Evolutionary conservation across 73 alveolate genomes (phyloP).

Genomic region (Paraurostyla sp.): DNA sequence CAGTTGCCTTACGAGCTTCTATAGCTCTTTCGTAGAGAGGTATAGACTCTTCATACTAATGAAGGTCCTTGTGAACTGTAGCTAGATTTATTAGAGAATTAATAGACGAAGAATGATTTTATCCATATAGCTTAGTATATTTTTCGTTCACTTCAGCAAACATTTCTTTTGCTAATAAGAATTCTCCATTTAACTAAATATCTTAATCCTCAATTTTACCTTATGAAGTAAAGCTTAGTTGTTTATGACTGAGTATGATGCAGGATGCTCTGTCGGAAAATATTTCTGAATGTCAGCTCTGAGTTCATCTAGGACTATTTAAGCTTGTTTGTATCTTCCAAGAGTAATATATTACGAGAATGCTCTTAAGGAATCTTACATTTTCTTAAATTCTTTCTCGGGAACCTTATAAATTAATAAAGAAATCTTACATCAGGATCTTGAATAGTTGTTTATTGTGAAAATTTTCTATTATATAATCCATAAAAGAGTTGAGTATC

Average conservation of each 20-base stretch:
- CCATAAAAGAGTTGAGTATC: no score
- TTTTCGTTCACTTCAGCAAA: not conserved
- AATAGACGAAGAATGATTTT: slow-evolving; percentile 29
- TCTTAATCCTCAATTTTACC: not conserved
- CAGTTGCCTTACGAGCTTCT: slow-evolving; percentile 7
- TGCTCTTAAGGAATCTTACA: not conserved
- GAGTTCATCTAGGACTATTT: not conserved
- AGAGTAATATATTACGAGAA: not conserved
- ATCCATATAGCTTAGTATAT: slow-evolving; percentile 42
- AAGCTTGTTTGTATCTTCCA: slow-evolving; percentile 36
- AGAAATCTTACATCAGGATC: not conserved
- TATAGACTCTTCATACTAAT: slow-evolving; percentile 33
- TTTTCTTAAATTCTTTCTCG: not conserved
- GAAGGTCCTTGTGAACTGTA: slow-evolving; percentile 47
- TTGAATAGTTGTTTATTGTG: no score
- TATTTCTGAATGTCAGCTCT: not conserved
- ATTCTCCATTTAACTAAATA: slow-evolving; percentile 29
- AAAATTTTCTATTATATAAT: no score
- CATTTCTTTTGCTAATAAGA: slow-evolving; percentile 30
- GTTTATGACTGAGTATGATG: slow-evolving; percentile 11
- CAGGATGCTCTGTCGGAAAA: slow-evolving; percentile 51
- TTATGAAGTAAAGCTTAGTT: slow-evolving; percentile 34
- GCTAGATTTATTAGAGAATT: slow-evolving; percentile 50
- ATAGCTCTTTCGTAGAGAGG: slow-evolving; percentile 57
- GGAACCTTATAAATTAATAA: not conserved